These are phyloP conservation scores for Bathelium albidoporum DNA, from an alignment of 495 filamentous ascomycete genomes.

Conservation along the genomic window DNA sequence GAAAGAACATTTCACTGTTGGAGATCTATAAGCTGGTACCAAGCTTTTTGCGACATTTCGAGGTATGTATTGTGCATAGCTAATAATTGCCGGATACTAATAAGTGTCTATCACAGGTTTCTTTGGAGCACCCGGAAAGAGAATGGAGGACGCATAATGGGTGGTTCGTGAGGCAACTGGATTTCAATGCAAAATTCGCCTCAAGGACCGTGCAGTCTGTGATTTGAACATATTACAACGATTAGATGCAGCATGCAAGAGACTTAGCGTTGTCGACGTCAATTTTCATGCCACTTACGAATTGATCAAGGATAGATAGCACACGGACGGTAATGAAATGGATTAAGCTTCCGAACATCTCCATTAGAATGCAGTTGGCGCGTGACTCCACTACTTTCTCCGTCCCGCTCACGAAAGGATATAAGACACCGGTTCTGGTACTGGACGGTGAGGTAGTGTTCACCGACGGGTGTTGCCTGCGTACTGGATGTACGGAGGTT, in stretches of 20 bases:
- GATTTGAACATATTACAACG: background rate
- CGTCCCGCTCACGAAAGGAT: no score
- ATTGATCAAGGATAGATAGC: background rate
- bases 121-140: conserved; percentile 45
- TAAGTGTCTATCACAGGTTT: conserved; percentile 32
- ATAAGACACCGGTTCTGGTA: no score
- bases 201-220: conserved; percentile 22
- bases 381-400: no score
- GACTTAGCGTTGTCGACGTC: background rate
- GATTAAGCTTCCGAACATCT: no score
- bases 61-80: conserved; percentile 30
- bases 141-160: conserved; percentile 61
- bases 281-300: background rate
- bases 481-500: no score
- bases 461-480: no score
- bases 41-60: conserved; percentile 58
- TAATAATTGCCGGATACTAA: background rate
- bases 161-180: conserved; percentile 62
- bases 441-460: no score
- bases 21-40: conserved; percentile 77
- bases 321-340: background rate
- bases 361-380: no score
- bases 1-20: conserved; percentile 61
- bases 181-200: conserved; percentile 52
- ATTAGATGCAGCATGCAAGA: background rate